Evolutionary conservation across 2,329 filamentous ascomycete genomes (phyloP).

Genomic region (Talaromyces sp.): DNA sequence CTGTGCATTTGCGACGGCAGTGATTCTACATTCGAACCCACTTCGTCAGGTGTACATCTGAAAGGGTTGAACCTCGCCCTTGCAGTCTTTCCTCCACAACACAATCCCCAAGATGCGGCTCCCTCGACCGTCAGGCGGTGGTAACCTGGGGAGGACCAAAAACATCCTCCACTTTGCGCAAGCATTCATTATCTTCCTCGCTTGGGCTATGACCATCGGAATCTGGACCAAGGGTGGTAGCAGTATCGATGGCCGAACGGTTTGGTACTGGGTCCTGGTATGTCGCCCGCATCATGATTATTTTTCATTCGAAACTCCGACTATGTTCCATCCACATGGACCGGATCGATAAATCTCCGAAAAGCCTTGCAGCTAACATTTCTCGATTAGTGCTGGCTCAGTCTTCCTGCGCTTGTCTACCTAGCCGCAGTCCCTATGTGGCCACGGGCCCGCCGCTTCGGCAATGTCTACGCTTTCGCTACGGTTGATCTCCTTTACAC

Average conservation of each 20-base stretch:
- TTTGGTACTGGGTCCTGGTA: conserved; percentile 62
- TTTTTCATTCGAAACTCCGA: too few species aligned
- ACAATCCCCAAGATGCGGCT: conserved; percentile 24
- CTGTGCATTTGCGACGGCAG: conserved; percentile 1
- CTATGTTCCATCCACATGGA: not conserved
- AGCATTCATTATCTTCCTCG: conserved; percentile 60
- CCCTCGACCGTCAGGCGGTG: conserved; percentile 32
- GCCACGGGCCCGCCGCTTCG: conserved; percentile 60
- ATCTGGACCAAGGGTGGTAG: conserved; percentile 59
- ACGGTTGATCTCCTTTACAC: conserved; percentile 57
- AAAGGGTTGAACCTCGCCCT: conserved; percentile 21
- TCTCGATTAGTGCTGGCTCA: conserved; percentile 58
- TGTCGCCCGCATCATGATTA: conserved; percentile 20
- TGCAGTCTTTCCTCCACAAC: conserved; percentile 20
- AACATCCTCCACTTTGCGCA: conserved; percentile 58
- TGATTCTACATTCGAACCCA: conserved; percentile 2
- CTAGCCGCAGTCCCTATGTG: conserved; percentile 64
- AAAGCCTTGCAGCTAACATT: conserved; percentile 11
- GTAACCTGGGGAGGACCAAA: conserved; percentile 59
- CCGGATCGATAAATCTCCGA: not conserved
- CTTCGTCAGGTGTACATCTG: conserved; percentile 7
- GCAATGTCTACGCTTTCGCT: conserved; percentile 63
- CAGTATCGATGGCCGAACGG: conserved; percentile 55
- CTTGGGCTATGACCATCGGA: conserved; percentile 60
- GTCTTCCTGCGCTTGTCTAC: conserved; percentile 61